Conservation (phyloP, 352 stramenopile species). For the Phytophthora megakarya region DNA sequence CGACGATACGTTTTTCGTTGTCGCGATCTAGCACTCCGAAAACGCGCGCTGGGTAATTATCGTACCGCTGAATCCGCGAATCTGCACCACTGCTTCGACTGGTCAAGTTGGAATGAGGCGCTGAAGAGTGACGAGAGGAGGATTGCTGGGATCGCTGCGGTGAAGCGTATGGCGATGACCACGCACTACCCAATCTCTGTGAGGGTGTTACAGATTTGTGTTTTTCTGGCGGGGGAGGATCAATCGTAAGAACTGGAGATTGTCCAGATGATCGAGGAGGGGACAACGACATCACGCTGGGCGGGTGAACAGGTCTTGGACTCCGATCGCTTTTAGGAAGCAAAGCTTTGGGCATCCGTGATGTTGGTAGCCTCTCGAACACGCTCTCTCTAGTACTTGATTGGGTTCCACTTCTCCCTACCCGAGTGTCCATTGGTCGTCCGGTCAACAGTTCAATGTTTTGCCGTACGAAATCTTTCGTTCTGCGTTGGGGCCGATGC, state of each 20-base stretch:
- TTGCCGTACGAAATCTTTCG: conserved; percentile 60
- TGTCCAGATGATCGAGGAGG: conserved; percentile 1
- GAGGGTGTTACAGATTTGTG: conserved; percentile 16
- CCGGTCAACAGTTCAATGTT: conserved; percentile 65
- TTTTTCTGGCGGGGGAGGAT: conserved; percentile 18
- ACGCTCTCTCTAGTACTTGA: conserved; percentile 28
- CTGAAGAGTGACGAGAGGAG: conserved; percentile 13
- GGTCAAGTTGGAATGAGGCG: conserved; percentile 13
- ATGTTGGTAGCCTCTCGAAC: conserved; percentile 50
- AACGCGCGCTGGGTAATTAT: conserved; percentile 51
- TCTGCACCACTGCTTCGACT: conserved; percentile 16
- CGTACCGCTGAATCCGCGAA: conserved; percentile 9
- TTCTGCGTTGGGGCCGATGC: conserved; percentile 26
- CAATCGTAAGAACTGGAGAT: conserved; percentile 24
- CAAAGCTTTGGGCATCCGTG: conserved; percentile 27
- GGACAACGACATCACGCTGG: conserved; percentile 13
- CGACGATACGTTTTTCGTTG: conserved; percentile 46
- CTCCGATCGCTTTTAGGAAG: conserved; percentile 5
- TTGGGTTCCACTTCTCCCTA: neutral
- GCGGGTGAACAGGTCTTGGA: neutral
- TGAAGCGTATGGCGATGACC: conserved; percentile 20
- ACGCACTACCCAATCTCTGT: conserved; percentile 5
- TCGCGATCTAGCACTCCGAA: conserved; percentile 63
- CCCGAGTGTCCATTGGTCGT: conserved; percentile 5
- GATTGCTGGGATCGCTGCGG: conserved; percentile 35